Conservation (phyloP, 345 rosid species). For the Lepidium didymum region DNA sequence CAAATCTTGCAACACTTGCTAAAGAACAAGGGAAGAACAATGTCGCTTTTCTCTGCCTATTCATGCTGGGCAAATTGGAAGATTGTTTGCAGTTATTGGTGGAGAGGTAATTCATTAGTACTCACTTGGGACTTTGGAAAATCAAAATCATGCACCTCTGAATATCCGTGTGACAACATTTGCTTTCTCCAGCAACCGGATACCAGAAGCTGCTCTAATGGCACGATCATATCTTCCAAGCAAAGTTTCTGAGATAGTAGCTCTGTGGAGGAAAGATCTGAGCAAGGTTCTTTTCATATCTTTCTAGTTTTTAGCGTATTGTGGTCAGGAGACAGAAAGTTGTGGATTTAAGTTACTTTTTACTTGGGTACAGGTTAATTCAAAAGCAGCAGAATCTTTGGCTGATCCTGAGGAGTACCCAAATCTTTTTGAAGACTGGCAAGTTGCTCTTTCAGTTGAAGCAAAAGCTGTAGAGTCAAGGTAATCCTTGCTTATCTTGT, state of each 20-base stretch:
- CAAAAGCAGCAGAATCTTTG: constrained; percentile 96
- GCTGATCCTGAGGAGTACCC: constrained; percentile 99
- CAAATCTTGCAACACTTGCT: constrained; percentile 74
- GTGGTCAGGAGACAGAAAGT: not conserved
- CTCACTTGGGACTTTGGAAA: constrained; percentile 1
- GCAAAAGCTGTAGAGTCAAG: constrained; percentile 67
- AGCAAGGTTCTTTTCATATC: constrained; percentile 50
- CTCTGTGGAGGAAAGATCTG: constrained; percentile 96
- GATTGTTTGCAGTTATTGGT: constrained; percentile 89
- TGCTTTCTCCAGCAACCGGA: constrained; percentile 71
- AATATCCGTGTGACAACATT: constrained; percentile 10
- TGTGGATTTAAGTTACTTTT: not conserved
- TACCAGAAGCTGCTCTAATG: constrained; percentile 99
- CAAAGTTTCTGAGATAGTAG: constrained; percentile 93
- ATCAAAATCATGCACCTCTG: not conserved
- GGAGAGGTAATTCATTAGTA: constrained; percentile 56
- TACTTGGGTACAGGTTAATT: constrained; percentile 58
- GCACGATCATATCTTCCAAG: constrained; percentile 98
- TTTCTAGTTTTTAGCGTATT: not conserved
- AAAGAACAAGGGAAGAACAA: constrained; percentile 97
- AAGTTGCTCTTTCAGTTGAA: constrained; percentile 84
- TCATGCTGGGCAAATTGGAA: constrained; percentile 92
- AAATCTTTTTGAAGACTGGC: constrained; percentile 98
- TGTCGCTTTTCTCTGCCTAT: constrained; percentile 89
- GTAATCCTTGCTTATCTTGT: constrained; percentile 28